Conservation (phyloP, 176 grass and related monocot genomes). For the Lolium rigidum region DNA sequence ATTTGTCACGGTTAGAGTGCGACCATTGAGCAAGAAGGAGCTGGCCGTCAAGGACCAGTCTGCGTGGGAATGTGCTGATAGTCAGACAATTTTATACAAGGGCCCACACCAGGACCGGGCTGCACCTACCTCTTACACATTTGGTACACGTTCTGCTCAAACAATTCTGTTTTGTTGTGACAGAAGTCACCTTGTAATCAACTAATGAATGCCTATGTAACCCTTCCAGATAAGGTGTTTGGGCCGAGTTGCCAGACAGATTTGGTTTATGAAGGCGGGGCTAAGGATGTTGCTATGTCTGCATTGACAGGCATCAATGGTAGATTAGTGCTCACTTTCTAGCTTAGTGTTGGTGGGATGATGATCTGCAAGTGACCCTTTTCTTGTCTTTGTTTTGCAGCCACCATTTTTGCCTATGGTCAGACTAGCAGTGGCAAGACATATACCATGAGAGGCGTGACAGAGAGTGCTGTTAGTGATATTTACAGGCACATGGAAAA, state of each 20-base stretch:
- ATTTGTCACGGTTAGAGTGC: conserved; percentile 93
- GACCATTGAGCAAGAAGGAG: conserved; percentile 85
- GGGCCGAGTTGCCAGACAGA: conserved; percentile 51
- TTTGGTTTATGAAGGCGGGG: conserved; percentile 87
- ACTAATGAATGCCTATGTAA: conserved; percentile 6
- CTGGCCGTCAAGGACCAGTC: conserved; percentile 57
- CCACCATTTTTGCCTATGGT: conserved; percentile 88
- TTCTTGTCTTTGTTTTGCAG: conserved; percentile 53
- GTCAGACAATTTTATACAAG: conserved; percentile 78
- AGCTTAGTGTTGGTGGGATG: neutral
- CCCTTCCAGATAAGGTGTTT: conserved; percentile 61
- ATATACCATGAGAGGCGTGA: conserved; percentile 93
- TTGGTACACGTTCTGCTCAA: conserved; percentile 60
- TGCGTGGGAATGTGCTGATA: conserved; percentile 82
- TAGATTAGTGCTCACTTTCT: conserved; percentile 36
- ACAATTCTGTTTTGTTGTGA: conserved; percentile 20
- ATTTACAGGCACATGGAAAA: conserved; percentile 67
- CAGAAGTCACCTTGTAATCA: conserved; percentile 21
- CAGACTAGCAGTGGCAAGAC: conserved; percentile 99
- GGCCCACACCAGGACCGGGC: conserved; percentile 55
- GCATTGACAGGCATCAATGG: conserved; percentile 64
- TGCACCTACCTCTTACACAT: conserved; percentile 72
- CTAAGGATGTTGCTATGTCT: conserved; percentile 79
- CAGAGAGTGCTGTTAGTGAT: conserved; percentile 85
- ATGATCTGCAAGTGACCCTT: neutral